Conservation (phyloP, 164 flowering plant species). For the Tinospora cordifolia region DNA sequence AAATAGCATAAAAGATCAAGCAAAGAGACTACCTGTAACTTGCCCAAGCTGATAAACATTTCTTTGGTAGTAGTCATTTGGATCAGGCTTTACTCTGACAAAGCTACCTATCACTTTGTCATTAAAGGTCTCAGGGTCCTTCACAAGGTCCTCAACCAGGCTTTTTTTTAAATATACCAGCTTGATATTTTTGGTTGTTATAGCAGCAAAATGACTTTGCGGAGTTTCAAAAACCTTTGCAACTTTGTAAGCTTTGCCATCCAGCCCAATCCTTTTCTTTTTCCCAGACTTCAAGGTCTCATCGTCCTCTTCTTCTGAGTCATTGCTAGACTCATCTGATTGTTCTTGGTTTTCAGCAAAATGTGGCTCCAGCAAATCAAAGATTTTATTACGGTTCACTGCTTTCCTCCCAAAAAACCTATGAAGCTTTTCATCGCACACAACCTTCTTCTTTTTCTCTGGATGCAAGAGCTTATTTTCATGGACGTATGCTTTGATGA, state of each 20-base stretch:
- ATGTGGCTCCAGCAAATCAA: slow-evolving; percentile 40
- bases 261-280: slow-evolving; percentile 14
- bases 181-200: slow-evolving; percentile 44
- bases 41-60: slow-evolving; percentile 45
- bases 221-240: slow-evolving; percentile 15
- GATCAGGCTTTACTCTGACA: slow-evolving; percentile 55
- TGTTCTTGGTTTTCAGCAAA: slow-evolving; percentile 39
- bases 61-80: slow-evolving; percentile 29
- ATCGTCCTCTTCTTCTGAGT: slow-evolving; percentile 27
- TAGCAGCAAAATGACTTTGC: slow-evolving; percentile 47
- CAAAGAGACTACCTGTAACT: slow-evolving; percentile 48
- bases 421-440: slow-evolving; percentile 41
- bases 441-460: slow-evolving; percentile 40
- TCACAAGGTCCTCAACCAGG: slow-evolving; percentile 41
- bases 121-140: slow-evolving; percentile 41
- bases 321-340: slow-evolving; percentile 28
- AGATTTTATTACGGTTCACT: slow-evolving; percentile 31
- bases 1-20: not conserved
- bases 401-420: slow-evolving; percentile 44
- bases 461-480: slow-evolving; percentile 45
- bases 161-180: slow-evolving; percentile 57
- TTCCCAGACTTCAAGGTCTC: slow-evolving; percentile 10
- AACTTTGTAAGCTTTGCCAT: slow-evolving; percentile 12
- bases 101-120: slow-evolving; percentile 54
- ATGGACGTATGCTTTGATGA: slow-evolving; percentile 40